These are phyloP conservation scores for Caulochytrium protostelioides DNA, from an alignment of 371 early-diverging fungal genomes.

Conservation along the genomic window DNA sequence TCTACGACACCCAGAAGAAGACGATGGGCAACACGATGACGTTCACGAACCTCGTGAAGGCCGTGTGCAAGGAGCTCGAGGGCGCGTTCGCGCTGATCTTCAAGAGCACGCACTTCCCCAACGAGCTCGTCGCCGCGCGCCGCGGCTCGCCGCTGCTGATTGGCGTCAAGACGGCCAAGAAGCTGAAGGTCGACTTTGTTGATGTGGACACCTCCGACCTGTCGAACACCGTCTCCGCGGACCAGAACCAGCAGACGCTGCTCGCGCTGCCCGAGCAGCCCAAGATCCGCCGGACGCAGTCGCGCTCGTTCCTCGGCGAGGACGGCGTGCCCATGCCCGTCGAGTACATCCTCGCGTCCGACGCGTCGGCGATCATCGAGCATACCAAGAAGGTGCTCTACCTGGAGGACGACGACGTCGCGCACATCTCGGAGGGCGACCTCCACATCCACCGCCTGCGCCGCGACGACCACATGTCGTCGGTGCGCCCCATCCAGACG, in stretches of 20 bases:
- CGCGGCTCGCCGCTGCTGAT: constrained; percentile 42
- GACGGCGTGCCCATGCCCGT: constrained; percentile 80
- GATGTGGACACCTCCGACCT: constrained; percentile 44
- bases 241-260: constrained; percentile 10
- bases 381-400: constrained; percentile 98
- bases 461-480: constrained; percentile 68
- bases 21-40: constrained; percentile 12
- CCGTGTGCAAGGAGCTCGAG: constrained; percentile 29
- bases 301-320: constrained; percentile 72
- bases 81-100: constrained; percentile 50
- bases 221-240: constrained; percentile 12
- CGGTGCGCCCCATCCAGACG: constrained; percentile 85
- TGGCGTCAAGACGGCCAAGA: constrained; percentile 39
- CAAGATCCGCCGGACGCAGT: constrained; percentile 65
- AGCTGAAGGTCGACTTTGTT: constrained; percentile 54
- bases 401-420: constrained; percentile 98
- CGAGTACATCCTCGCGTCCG: constrained; percentile 95
- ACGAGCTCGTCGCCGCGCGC: constrained; percentile 42
- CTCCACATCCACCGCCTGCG: constrained; percentile 92
- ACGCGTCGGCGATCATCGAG: constrained; percentile 95
- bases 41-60: constrained; percentile 23
- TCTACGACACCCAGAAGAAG: constrained; percentile 31
- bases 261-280: constrained; percentile 25
- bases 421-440: constrained; percentile 83
- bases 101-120: constrained; percentile 35